phyloP scores from a whole-genome alignment of 2,329 filamentous ascomycete genomes.

The Aspergillus arachidicola region DNA sequence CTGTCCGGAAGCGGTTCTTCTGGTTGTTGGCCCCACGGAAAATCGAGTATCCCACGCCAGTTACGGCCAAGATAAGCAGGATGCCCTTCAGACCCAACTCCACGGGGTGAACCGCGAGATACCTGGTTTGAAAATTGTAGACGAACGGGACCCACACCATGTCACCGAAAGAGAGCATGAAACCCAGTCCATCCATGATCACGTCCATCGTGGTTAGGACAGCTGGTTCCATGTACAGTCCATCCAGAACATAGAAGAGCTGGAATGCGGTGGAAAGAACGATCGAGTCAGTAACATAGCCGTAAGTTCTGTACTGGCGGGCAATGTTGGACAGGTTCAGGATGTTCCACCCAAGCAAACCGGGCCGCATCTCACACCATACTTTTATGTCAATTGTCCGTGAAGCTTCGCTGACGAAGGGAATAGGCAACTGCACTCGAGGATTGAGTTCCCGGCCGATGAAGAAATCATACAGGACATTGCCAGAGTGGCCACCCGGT shows the following conservation, averaged over 20 bases:
- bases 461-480: constrained; percentile 92
- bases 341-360: constrained; percentile 85
- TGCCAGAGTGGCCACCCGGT: constrained; percentile 77
- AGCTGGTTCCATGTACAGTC: constrained; percentile 82
- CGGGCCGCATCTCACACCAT: constrained; percentile 88
- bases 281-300: constrained; percentile 83
- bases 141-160: constrained; percentile 90
- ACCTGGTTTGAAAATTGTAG: constrained; percentile 82
- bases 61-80: constrained; percentile 65
- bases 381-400: constrained; percentile 83
- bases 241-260: constrained; percentile 79
- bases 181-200: constrained; percentile 88
- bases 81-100: constrained; percentile 72
- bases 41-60: constrained; percentile 77
- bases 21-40: constrained; percentile 94
- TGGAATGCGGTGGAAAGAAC: constrained; percentile 77
- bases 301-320: constrained; percentile 83
- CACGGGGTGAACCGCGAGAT: constrained; percentile 79
- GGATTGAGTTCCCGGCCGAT: constrained; percentile 96
- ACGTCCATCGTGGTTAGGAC: constrained; percentile 95
- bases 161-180: constrained; percentile 93
- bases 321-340: constrained; percentile 82
- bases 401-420: constrained; percentile 65
- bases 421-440: constrained; percentile 67
- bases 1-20: constrained; percentile 90